Percentiles rank a stretch among this genome's conserved stretches.
Conservation (phyloP, 108 stramenopile species). For the Cyclotella baltica region DNA sequence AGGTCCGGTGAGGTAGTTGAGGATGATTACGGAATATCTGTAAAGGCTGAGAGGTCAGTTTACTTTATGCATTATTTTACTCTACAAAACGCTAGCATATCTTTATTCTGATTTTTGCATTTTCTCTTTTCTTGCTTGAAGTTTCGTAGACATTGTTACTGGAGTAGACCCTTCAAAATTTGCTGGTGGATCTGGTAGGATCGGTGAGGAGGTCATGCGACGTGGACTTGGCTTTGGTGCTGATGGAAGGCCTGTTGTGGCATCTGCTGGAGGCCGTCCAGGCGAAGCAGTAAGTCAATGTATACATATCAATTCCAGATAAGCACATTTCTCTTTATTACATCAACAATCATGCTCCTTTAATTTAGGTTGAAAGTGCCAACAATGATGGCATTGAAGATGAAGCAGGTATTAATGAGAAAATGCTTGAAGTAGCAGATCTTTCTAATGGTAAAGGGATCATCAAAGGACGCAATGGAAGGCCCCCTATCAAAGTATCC, state of each 20-base stretch:
- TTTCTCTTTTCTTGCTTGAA: background rate
- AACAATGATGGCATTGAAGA: slow-evolving; percentile 35
- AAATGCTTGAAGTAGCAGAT: slow-evolving; percentile 79
- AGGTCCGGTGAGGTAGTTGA: slow-evolving; percentile 71
- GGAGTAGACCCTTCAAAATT: slow-evolving; percentile 89
- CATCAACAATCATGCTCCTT: background rate
- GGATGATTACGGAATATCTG: slow-evolving; percentile 94
- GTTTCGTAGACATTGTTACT: slow-evolving; percentile 89
- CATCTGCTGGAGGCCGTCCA: slow-evolving; percentile 22
- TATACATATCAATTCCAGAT: background rate
- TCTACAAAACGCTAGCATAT: too few relatives aligned
- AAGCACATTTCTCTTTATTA: too few relatives aligned
- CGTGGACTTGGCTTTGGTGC: slow-evolving; percentile 80
- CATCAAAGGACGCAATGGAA: slow-evolving; percentile 86
- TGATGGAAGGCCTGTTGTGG: slow-evolving; percentile 46
- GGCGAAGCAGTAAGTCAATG: slow-evolving; percentile 21
- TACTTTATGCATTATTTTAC: too few relatives aligned
- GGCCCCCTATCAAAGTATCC: slow-evolving; percentile 82
- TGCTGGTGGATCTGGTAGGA: slow-evolving; percentile 72
- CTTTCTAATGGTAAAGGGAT: slow-evolving; percentile 88
- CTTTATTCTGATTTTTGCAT: background rate
- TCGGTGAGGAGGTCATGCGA: slow-evolving; percentile 78
- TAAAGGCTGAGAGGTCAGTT: slow-evolving; percentile 65
- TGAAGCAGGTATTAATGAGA: slow-evolving; percentile 62
- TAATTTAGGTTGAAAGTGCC: slow-evolving; percentile 19